These are phyloP conservation scores for Centrapalus pauciflorus DNA, from an alignment of 129 eudicot genomes.

Conservation along the genomic window DNA sequence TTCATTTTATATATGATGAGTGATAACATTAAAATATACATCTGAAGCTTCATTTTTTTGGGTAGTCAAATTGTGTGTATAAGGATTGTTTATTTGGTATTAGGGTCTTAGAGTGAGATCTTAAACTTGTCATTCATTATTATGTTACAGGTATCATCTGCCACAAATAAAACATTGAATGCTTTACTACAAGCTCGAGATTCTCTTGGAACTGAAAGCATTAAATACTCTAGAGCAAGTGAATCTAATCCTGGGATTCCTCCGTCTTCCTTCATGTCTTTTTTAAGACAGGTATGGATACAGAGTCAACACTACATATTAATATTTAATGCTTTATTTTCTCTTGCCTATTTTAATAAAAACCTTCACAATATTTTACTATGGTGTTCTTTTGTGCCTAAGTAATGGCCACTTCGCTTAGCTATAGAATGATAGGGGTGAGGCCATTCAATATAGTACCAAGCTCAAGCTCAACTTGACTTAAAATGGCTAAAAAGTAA, in stretches of 20 bases:
- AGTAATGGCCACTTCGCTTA: neutral
- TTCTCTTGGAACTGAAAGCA: constrained; percentile 52
- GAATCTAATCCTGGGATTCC: constrained; percentile 89
- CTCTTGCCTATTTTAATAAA: no score
- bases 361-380: neutral
- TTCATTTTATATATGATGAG: neutral
- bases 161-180: constrained; percentile 45
- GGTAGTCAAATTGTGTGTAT: neutral
- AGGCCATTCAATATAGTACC: no score
- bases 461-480: no score
- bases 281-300: constrained; percentile 59
- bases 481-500: no score
- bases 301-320: neutral
- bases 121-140: neutral
- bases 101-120: constrained; percentile 6
- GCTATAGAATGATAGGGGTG: neutral
- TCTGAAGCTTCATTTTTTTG: neutral
- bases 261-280: constrained; percentile 92
- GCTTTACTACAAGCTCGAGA: constrained; percentile 65
- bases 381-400: neutral
- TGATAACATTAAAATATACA: neutral
- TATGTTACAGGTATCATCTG: constrained; percentile 45
- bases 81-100: constrained; percentile 2
- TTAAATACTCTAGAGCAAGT: constrained; percentile 56
- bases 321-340: neutral